A percentile compares a stretch with the other conserved stretches of the same genome.
Evolutionary conservation across 2,329 filamentous ascomycete species (phyloP).

Genomic region (Alternaria arbusti): DNA sequence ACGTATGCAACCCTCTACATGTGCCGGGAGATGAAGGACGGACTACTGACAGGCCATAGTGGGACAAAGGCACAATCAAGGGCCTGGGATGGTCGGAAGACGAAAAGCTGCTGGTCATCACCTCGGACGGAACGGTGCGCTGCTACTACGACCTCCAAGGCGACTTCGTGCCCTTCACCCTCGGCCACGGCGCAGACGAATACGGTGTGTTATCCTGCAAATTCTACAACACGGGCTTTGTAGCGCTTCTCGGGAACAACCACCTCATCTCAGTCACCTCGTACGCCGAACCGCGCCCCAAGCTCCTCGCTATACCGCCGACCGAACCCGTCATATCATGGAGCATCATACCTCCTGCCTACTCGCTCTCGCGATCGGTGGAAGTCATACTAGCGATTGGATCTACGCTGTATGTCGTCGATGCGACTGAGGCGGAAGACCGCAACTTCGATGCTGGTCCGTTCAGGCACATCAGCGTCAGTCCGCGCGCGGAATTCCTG

Average conservation of each 20-base stretch:
- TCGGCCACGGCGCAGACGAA: slow-evolving; percentile 88
- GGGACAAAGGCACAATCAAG: slow-evolving; percentile 88
- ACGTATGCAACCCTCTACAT: slow-evolving; percentile 49
- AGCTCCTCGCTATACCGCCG: slow-evolving; percentile 76
- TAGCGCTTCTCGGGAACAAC: slow-evolving; percentile 89
- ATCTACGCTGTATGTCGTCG: slow-evolving; percentile 83
- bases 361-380: slow-evolving; percentile 89
- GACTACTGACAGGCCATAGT: slow-evolving; percentile 54
- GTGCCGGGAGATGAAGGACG: not conserved
- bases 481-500: slow-evolving; percentile 86
- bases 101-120: slow-evolving; percentile 87
- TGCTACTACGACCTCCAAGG: slow-evolving; percentile 92
- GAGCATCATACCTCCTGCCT: slow-evolving; percentile 84
- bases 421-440: slow-evolving; percentile 89
- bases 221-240: slow-evolving; percentile 92
- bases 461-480: slow-evolving; percentile 88
- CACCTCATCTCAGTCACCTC: slow-evolving; percentile 83
- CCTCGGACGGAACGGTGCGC: slow-evolving; percentile 86
- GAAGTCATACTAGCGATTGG: slow-evolving; percentile 88
- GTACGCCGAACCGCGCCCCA: slow-evolving; percentile 89
- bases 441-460: slow-evolving; percentile 89
- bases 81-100: slow-evolving; percentile 96
- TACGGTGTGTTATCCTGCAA: slow-evolving; percentile 85
- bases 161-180: slow-evolving; percentile 91
- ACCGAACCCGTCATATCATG: slow-evolving; percentile 84